Evolutionary conservation across 176 grass and related monocot genomes (phyloP).

Genomic region (Phoenix roebelenii): DNA sequence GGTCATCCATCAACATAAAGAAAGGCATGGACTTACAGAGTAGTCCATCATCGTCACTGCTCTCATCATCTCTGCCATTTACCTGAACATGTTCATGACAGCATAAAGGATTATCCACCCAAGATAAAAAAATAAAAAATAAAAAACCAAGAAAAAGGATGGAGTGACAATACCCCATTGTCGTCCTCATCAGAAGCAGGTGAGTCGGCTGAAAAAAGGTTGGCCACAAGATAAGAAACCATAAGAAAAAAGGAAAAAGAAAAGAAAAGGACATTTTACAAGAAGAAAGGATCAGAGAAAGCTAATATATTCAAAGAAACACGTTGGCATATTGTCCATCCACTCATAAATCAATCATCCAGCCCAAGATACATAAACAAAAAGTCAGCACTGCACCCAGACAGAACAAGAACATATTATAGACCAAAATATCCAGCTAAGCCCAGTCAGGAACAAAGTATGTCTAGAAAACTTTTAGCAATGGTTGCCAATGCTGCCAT

Average conservation of each 20-base stretch:
- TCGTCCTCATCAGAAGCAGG: constrained; percentile 46
- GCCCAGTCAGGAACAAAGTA: too few species aligned
- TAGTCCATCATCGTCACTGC: constrained; percentile 57
- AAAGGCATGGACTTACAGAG: constrained; percentile 39
- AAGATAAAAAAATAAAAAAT: neutral
- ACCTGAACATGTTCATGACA: constrained; percentile 28
- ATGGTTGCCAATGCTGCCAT: too few species aligned
- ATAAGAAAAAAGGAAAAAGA: neutral
- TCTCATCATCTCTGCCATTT: constrained; percentile 37
- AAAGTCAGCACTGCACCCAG: too few species aligned
- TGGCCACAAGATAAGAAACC: neutral
- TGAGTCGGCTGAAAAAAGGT: constrained; percentile 19
- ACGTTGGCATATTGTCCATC: too few species aligned
- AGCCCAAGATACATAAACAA: too few species aligned
- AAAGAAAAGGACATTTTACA: too few species aligned
- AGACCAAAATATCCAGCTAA: too few species aligned
- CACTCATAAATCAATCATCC: too few species aligned
- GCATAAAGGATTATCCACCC: neutral
- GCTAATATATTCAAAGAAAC: too few species aligned
- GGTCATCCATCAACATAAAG: neutral
- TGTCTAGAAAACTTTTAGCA: too few species aligned
- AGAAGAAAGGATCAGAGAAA: too few species aligned
- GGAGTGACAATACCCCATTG: constrained; percentile 37
- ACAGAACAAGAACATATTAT: too few species aligned
- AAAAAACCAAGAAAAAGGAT: constrained; percentile 1